A percentile compares a stretch with the other conserved stretches of the same genome.
Conservation (phyloP, 139 green algal species). For the Dunaliella primolecta region DNA sequence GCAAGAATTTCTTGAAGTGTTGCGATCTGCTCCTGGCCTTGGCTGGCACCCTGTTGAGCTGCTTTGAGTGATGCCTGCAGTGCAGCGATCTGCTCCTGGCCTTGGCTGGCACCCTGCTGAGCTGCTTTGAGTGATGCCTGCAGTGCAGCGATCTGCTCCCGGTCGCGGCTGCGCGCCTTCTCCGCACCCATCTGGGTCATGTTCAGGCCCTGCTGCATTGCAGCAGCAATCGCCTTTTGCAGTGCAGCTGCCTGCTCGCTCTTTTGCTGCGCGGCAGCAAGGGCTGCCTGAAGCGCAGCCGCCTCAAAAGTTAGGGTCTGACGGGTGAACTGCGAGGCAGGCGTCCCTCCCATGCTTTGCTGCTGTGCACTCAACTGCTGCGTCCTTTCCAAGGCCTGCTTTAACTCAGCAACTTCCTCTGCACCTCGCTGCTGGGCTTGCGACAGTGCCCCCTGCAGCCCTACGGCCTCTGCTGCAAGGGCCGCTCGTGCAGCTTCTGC, state of each 20-base stretch:
- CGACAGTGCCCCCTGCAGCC: not conserved
- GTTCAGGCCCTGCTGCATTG: not conserved
- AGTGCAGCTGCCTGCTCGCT: not conserved
- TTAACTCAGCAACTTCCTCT: not conserved
- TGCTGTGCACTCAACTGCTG: not conserved
- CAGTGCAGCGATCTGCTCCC: not conserved
- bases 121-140: not conserved
- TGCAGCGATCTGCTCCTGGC: not conserved
- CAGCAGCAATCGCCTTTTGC: not conserved
- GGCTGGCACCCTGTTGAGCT: not conserved
- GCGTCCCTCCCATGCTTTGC: not conserved
- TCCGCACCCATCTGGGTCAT: not conserved
- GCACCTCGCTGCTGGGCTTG: not conserved
- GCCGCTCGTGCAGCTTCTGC: too few species aligned
- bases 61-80: not conserved
- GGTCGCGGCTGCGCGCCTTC: not conserved
- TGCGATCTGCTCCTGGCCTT: not conserved
- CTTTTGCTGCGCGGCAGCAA: not conserved
- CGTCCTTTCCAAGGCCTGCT: not conserved
- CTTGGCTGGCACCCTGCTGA: not conserved
- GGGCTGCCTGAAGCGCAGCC: not conserved
- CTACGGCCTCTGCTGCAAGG: not conserved
- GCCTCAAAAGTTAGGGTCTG: not conserved
- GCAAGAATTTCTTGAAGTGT: not conserved
- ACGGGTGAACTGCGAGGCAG: too few species aligned